These are phyloP conservation scores for Porodaedalea pini DNA, from an alignment of 1,284 basidiomycete genomes.

Conservation along the genomic window DNA sequence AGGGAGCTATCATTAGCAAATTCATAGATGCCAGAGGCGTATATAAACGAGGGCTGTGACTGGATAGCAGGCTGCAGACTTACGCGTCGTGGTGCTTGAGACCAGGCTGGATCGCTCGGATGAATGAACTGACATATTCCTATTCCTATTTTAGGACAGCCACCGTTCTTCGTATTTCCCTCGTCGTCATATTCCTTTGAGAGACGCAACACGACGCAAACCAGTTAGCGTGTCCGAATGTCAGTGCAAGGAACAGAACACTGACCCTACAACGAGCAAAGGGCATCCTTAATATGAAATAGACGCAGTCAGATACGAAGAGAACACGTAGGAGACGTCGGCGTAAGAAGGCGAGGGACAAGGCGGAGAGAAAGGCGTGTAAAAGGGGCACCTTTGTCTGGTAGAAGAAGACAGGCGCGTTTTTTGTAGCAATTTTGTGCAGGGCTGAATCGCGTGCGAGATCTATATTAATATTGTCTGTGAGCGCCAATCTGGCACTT, in stretches of 20 bases:
- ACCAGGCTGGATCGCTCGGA: constrained; percentile 10
- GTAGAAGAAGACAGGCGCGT: too few relatives aligned
- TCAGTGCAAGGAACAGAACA: background rate
- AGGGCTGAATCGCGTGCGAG: too few relatives aligned
- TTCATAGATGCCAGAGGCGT: too few relatives aligned
- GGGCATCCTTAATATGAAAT: too few relatives aligned
- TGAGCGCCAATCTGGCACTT: too few relatives aligned
- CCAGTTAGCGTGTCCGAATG: too few relatives aligned
- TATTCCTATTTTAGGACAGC: constrained; percentile 7
- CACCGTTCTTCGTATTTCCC: background rate
- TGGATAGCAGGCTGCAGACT: background rate
- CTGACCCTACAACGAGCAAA: constrained; percentile 10
- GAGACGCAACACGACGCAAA: background rate
- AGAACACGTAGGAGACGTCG: background rate
- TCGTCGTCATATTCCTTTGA: constrained; percentile 14
- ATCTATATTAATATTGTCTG: too few relatives aligned
- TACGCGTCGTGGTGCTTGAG: background rate
- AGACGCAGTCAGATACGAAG: too few relatives aligned
- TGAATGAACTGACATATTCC: constrained; percentile 11
- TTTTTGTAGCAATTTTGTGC: too few relatives aligned
- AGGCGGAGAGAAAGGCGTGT: background rate
- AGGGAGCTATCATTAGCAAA: too few relatives aligned
- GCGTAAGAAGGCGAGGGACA: background rate
- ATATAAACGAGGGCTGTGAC: too few relatives aligned
- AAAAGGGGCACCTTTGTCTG: too few relatives aligned